Conservation (phyloP, 176 grass and related monocot genomes). For the Aegilops tauschii region DNA sequence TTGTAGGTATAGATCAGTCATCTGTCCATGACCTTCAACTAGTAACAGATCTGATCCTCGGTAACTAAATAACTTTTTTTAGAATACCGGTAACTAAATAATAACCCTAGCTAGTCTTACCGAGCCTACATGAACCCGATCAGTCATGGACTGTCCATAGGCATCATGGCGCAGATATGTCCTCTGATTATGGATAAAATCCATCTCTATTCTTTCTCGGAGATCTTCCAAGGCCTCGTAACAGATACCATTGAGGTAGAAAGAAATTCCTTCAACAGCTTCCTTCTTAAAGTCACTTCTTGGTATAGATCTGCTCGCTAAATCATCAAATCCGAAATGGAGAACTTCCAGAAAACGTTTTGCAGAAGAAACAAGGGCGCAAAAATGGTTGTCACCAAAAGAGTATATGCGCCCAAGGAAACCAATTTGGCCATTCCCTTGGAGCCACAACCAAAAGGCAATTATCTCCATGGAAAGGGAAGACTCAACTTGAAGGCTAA, state of each 20-base stretch:
- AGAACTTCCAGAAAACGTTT: slow-evolving; percentile 9
- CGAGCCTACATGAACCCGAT: neutral
- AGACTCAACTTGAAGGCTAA: slow-evolving; percentile 38
- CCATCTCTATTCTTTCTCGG: neutral
- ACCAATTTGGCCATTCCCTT: slow-evolving; percentile 16
- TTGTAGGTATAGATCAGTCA: neutral
- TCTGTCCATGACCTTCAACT: neutral
- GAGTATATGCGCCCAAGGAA: neutral
- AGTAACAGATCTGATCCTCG: neutral
- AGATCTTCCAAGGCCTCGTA: slow-evolving; percentile 3
- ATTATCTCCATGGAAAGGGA: slow-evolving; percentile 50
- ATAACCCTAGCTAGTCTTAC: slow-evolving; percentile 1
- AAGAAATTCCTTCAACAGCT: slow-evolving; percentile 8
- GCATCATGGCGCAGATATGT: neutral
- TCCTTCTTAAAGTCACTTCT: neutral
- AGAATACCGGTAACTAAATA: neutral
- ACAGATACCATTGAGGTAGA: slow-evolving; percentile 28
- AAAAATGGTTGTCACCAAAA: neutral
- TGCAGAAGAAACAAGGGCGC: neutral
- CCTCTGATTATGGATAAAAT: neutral
- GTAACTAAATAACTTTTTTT: neutral
- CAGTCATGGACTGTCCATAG: neutral
- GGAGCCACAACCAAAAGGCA: slow-evolving; percentile 61
- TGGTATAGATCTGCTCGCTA: neutral
- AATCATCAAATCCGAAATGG: neutral